Evolutionary conservation across 148 eudicot genomes (phyloP), one percentile per base, ranked within the genome.

Genomic region (Pouteria glomerata): DNA sequence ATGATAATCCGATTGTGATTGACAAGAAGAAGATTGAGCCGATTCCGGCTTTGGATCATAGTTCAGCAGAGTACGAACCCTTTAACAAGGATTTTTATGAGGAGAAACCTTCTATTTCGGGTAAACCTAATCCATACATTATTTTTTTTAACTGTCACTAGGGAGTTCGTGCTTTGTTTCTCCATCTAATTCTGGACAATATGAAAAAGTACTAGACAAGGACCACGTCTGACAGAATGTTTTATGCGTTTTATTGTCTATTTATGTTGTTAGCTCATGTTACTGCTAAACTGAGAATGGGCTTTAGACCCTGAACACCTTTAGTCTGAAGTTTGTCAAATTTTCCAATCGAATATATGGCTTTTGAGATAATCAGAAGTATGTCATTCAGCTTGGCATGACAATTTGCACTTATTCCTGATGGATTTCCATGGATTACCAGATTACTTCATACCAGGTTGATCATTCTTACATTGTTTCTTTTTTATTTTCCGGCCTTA

Each of bases 21-120:
- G 99, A 92, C 70, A 95, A 73, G 89, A 89, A 77, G 88, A 95
- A 83, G 85, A 95, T 95, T 79, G 99, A 95, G 77, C 97, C 99
- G 4, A 86, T 95, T 71, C 73, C 87, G 0, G 86, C 96, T 69
- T 76, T 95, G 83, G 99, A 95, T 84, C 99, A 95, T 66, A 78
- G 82, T 69, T 74, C 63, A 12, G 71, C 90, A 34, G 97, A 91
- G 31, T 95, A 95, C 34, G 97, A 91, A 77, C 68, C 86, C 15
- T 91, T 95, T 57, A 85, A 75, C 72, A 95, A 95, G 84, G 99
- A 95, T 82, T 95, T 95, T 66, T 95, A 95, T 58, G 96, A 88
- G 73, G 96, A 95, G 66, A 88, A 81, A 66, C 90, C 96, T 76
- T 88, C 97, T 1, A 85, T 92, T 72, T 95, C 97, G 70, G 96